Percentiles rank a stretch among this genome's conserved stretches.
These are phyloP conservation scores for Fusarium humuli DNA, from an alignment of 2,329 filamentous ascomycete genomes.

Conservation along the genomic window DNA sequence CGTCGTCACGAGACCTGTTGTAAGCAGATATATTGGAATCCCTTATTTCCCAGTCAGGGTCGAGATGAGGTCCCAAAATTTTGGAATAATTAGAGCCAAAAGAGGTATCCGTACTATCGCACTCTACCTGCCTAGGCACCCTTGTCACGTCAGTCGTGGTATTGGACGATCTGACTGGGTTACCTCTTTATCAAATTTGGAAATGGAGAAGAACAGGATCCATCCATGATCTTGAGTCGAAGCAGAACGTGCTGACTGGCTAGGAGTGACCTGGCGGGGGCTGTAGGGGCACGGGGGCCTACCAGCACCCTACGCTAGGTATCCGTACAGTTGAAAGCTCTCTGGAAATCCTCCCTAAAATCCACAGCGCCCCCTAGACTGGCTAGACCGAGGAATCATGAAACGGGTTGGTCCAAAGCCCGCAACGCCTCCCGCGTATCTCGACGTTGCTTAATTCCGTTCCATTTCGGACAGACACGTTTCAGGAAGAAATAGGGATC, in stretches of 20 bases:
- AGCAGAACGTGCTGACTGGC: neutral
- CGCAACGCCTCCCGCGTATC: conserved; percentile 25
- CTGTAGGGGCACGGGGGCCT: conserved; percentile 15
- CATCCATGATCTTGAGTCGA: conserved; percentile 8
- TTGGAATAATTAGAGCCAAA: conserved; percentile 22
- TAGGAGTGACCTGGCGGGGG: conserved; percentile 10
- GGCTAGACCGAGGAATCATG: conserved; percentile 19
- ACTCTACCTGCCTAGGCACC: neutral
- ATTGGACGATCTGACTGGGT: conserved; percentile 31
- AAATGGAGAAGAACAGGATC: conserved; percentile 19
- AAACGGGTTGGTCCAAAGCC: conserved; percentile 32
- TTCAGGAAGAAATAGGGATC: conserved; percentile 30
- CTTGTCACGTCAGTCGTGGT: conserved; percentile 37
- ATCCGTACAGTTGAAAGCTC: neutral
- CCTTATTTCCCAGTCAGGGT: conserved; percentile 1
- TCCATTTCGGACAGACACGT: neutral
- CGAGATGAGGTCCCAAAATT: conserved; percentile 28
- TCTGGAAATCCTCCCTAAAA: conserved; percentile 18
- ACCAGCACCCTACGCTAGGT: neutral
- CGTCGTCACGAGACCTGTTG: conserved; percentile 24
- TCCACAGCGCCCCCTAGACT: conserved; percentile 7
- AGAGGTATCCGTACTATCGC: neutral
- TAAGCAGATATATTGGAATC: neutral
- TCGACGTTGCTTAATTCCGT: conserved; percentile 4
- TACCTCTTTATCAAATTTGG: conserved; percentile 27